Conservation (phyloP, 306 rosid genomes). For the Argentina anserina region DNA sequence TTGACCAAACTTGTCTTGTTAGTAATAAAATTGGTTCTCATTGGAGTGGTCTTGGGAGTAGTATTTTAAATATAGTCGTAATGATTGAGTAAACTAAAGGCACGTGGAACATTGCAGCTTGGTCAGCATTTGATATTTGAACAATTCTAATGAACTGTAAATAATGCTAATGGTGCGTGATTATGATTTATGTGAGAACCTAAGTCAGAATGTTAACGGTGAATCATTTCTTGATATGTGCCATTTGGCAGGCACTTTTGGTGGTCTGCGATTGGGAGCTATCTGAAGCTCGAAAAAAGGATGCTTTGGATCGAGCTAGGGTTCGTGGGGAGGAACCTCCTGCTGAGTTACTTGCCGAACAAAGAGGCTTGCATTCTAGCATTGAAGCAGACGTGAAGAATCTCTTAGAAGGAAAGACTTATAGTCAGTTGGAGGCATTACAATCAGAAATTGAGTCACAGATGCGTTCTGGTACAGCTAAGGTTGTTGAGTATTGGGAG, state of each 20-base stretch:
- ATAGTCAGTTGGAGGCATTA: slow-evolving; percentile 67
- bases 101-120: not conserved
- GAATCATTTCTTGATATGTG: slow-evolving; percentile 17
- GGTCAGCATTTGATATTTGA: slow-evolving; percentile 8
- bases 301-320: slow-evolving; percentile 91
- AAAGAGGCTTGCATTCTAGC: slow-evolving; percentile 92
- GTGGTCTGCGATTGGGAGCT: slow-evolving; percentile 94
- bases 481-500: slow-evolving; percentile 97
- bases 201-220: slow-evolving; percentile 7
- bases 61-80: not conserved
- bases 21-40: not conserved
- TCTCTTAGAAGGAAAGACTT: slow-evolving; percentile 72
- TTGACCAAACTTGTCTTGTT: not conserved
- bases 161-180: not conserved
- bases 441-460: slow-evolving; percentile 74
- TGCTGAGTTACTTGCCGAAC: slow-evolving; percentile 94
- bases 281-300: slow-evolving; percentile 87
- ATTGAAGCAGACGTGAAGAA: slow-evolving; percentile 73
- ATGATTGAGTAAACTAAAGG: not conserved
- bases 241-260: slow-evolving; percentile 66
- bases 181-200: slow-evolving; percentile 4
- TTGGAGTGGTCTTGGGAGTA: not conserved
- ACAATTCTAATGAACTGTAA: slow-evolving; percentile 2
- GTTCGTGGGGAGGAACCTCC: slow-evolving; percentile 98
- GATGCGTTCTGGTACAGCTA: slow-evolving; percentile 91